These are phyloP conservation scores for Hawksworthiomyces lignivorus DNA, from an alignment of 2,329 filamentous ascomycete species.

Conservation along the genomic window DNA sequence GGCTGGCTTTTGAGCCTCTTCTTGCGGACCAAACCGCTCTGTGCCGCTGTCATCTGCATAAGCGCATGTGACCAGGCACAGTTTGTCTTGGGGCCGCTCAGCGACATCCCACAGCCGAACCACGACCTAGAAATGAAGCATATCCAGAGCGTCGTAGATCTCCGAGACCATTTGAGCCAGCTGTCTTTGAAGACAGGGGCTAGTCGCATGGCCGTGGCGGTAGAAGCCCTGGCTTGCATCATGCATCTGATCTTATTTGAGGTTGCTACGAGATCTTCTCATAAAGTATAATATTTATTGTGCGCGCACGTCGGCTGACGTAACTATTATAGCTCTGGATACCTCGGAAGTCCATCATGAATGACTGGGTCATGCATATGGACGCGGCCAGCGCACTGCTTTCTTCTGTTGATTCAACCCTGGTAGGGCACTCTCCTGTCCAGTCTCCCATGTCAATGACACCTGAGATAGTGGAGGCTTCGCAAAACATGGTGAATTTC, in stretches of 20 bases:
- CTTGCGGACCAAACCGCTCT: constrained; percentile 6
- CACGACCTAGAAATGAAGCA: constrained; percentile 11
- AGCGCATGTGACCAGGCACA: constrained; percentile 11
- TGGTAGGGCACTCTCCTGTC: not conserved
- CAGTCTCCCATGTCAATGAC: not conserved
- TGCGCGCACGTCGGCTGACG: too few species aligned
- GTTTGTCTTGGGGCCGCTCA: constrained; percentile 9
- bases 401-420: constrained; percentile 6
- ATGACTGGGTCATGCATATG: constrained; percentile 8
- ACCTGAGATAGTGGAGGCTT: not conserved
- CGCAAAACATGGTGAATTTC: not conserved
- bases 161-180: constrained; percentile 6
- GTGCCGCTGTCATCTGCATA: constrained; percentile 5
- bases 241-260: constrained; percentile 8
- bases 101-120: constrained; percentile 4
- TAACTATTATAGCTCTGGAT: constrained; percentile 9
- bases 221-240: constrained; percentile 8
- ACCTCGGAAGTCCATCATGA: constrained; percentile 1
- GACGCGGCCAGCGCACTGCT: constrained; percentile 8
- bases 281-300: too few species aligned
- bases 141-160: constrained; percentile 7
- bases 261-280: too few species aligned
- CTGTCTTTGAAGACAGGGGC: constrained; percentile 4
- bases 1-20: constrained; percentile 11
- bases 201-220: constrained; percentile 7